phyloP scores from a whole-genome alignment of 2,329 filamentous ascomycete species.

The Annulohypoxylon truncatum region DNA sequence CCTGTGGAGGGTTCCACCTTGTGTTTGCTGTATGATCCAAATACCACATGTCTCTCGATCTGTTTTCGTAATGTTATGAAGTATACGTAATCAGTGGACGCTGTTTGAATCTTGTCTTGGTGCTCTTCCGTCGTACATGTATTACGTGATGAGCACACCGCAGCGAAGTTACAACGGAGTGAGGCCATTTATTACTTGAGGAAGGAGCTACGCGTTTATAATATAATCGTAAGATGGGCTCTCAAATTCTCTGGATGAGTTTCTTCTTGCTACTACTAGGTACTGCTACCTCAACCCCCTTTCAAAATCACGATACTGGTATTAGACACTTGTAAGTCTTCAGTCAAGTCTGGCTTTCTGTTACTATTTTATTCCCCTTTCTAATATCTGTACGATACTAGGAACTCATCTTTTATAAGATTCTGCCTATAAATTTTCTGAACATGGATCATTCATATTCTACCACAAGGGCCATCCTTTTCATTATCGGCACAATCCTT shows the following conservation, averaged over 20 bases:
- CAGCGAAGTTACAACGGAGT: not conserved
- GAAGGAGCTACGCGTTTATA: not conserved
- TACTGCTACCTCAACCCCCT: not conserved
- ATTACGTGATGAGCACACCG: not conserved
- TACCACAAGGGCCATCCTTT: not conserved
- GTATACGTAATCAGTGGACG: slow-evolving; percentile 1
- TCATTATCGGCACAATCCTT: slow-evolving; percentile 1
- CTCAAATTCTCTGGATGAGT: no score
- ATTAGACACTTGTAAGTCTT: no score
- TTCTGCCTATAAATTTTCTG: no score
- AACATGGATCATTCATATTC: not conserved
- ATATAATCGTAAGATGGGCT: not conserved
- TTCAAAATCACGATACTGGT: not conserved
- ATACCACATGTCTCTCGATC: not conserved
- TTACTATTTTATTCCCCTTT: no score
- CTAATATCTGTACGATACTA: no score
- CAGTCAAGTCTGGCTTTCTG: no score
- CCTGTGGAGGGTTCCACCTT: slow-evolving; percentile 1
- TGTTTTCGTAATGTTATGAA: not conserved
- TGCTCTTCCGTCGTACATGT: not conserved
- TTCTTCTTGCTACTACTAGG: no score
- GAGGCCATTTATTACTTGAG: not conserved
- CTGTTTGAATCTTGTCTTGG: not conserved
- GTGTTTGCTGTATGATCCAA: not conserved
- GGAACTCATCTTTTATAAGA: not conserved